A percentile compares a stretch with the other conserved stretches of the same genome.
Conservation (phyloP, 192 early-diverging fungal species). For the Coemansia furcata region DNA sequence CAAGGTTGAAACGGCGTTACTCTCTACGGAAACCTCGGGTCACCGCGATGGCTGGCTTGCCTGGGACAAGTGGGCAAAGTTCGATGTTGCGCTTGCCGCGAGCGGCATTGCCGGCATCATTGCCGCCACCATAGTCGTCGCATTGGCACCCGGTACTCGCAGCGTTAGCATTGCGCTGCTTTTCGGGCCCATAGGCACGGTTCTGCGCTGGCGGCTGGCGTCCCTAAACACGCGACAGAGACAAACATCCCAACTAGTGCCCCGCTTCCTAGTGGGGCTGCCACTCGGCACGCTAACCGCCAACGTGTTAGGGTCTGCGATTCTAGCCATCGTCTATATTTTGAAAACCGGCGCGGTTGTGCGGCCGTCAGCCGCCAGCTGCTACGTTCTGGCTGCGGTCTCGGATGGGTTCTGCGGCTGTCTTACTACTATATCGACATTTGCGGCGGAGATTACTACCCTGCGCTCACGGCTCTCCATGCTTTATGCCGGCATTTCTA, state of each 20-base stretch:
- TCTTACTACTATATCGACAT: constrained; percentile 68
- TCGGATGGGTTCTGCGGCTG: constrained; percentile 66
- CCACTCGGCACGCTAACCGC: constrained; percentile 50
- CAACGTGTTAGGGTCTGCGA: constrained; percentile 32
- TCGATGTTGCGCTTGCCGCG: constrained; percentile 15
- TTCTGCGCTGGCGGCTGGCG: constrained; percentile 45
- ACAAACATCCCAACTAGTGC: neutral
- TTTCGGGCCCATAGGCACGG: constrained; percentile 35
- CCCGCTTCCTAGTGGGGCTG: neutral
- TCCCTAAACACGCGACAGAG: constrained; percentile 19
- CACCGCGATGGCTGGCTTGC: constrained; percentile 24
- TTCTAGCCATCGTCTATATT: constrained; percentile 31
- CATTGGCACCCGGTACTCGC: constrained; percentile 26
- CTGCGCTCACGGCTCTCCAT: constrained; percentile 20
- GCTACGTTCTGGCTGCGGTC: constrained; percentile 44
- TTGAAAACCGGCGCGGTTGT: constrained; percentile 40
- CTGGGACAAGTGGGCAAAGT: constrained; percentile 29
- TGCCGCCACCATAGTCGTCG: constrained; percentile 22
- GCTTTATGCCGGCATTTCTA: constrained; percentile 25
- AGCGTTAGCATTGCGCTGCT: constrained; percentile 41
- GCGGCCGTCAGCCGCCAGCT: constrained; percentile 26
- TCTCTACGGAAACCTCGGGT: constrained; percentile 4
- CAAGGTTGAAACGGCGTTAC: constrained; percentile 22
- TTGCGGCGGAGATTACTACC: constrained; percentile 49
- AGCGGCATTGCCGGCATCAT: constrained; percentile 5